phyloP scores from a whole-genome alignment of 768 basidiomycete species.

The Xerocomus spinulosus region DNA sequence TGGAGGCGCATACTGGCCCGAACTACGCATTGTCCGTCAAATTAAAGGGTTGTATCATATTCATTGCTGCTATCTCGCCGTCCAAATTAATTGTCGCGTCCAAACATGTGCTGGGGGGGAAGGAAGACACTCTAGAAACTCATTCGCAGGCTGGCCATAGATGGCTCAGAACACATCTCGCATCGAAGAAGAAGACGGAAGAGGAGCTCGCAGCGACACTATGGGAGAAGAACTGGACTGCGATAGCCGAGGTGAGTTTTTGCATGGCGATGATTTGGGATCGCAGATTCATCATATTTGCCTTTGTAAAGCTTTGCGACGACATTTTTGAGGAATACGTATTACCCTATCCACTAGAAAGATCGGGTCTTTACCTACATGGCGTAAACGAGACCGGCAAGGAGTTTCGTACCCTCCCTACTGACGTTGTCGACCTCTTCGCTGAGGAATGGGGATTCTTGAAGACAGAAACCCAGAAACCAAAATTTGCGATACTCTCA shows the following conservation, averaged over 20 bases:
- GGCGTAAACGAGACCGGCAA: slow-evolving; percentile 74
- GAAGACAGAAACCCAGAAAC: slow-evolving; percentile 60
- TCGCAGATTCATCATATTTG: neutral
- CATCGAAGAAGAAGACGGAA: slow-evolving; percentile 57
- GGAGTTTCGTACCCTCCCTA: slow-evolving; percentile 67
- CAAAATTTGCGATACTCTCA: slow-evolving; percentile 50
- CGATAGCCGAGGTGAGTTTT: slow-evolving; percentile 78
- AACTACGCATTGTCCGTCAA: slow-evolving; percentile 89
- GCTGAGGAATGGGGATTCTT: slow-evolving; percentile 93
- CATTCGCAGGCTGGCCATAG: slow-evolving; percentile 82
- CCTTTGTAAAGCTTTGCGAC: slow-evolving; percentile 76
- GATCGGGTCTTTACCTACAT: slow-evolving; percentile 89
- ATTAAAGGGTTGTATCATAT: slow-evolving; percentile 96
- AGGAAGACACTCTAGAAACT: slow-evolving; percentile 40
- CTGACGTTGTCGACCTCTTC: slow-evolving; percentile 65
- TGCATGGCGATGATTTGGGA: neutral
- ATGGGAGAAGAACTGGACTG: slow-evolving; percentile 84
- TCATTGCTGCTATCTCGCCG: slow-evolving; percentile 80
- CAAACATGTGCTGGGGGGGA: slow-evolving; percentile 81
- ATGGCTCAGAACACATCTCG: slow-evolving; percentile 69
- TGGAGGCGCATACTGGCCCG: slow-evolving; percentile 63
- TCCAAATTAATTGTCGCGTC: slow-evolving; percentile 79
- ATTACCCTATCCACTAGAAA: slow-evolving; percentile 72
- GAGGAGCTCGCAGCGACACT: slow-evolving; percentile 68
- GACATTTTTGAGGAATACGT: slow-evolving; percentile 98